phyloP scores from a whole-genome alignment of 2,329 filamentous ascomycete species.

The Fusarium miscanthi region DNA sequence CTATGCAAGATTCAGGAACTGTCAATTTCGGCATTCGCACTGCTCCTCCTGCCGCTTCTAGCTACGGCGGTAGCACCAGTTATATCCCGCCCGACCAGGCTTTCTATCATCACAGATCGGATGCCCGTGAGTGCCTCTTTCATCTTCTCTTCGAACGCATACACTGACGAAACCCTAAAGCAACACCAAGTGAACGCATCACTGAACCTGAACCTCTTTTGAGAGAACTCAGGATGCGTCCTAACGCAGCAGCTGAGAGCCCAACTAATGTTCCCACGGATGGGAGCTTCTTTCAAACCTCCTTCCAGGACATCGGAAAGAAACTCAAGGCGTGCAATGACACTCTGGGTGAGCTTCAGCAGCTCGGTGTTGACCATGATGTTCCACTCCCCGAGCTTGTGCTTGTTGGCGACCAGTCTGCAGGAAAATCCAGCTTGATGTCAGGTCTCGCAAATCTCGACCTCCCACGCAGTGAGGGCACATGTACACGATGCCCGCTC shows the following conservation, averaged over 20 bases:
- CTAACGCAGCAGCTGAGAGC: conserved; percentile 37
- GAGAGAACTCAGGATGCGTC: conserved; percentile 51
- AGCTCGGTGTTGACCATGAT: conserved; percentile 77
- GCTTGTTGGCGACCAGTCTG: conserved; percentile 85
- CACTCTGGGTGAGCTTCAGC: conserved; percentile 74
- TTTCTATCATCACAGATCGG: conserved; percentile 48
- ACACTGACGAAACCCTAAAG: conserved; percentile 41
- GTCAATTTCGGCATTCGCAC: conserved; percentile 9
- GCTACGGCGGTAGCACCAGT: conserved; percentile 32
- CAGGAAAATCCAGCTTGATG: conserved; percentile 80
- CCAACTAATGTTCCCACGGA: conserved; percentile 47
- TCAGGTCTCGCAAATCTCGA: conserved; percentile 76
- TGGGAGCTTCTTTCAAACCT: conserved; percentile 55
- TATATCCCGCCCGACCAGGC: conserved; percentile 35
- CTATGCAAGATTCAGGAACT: conserved; percentile 27
- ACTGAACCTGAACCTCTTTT: conserved; percentile 53
- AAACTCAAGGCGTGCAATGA: conserved; percentile 73
- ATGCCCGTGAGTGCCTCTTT: conserved; percentile 52
- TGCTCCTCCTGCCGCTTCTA: conserved; percentile 32
- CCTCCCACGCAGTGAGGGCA: conserved; percentile 75
- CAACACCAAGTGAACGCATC: conserved; percentile 52
- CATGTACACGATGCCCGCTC: conserved; percentile 83
- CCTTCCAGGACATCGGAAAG: conserved; percentile 67
- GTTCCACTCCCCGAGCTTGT: conserved; percentile 82
- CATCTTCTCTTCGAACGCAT: neutral